Evolutionary conservation across 2,329 filamentous ascomycete genomes (phyloP), one percentile per base, ranked within the genome.

Genomic region (Nemania sp.): DNA sequence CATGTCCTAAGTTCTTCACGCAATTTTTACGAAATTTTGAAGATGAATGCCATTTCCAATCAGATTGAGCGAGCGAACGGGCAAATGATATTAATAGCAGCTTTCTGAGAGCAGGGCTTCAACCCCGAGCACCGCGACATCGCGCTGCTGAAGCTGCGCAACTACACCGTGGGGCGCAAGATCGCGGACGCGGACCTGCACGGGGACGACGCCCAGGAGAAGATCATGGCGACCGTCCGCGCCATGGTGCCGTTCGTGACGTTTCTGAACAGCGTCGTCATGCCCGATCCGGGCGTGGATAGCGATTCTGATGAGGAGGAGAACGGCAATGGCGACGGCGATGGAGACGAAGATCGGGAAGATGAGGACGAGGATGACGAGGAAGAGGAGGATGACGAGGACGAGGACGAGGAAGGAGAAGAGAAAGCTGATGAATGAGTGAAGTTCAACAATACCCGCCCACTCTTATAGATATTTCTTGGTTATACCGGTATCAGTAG

Each of bases 171-270:
- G 19, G 80, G 83, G 31, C 84, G 78, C 54, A 83, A 84, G 66
- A 72, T 96, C 30, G 69, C 78, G 11, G 90, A 92, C 64, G 72
- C 78, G 8, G 77, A 89, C 42, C 77, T 96, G 17, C 76, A 85
- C 30, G 77, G 79, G 40, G 74, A 81, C 41, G 75, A 83, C 64
- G 84, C 82, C 14, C 80, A 91, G 71, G 80, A 85, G 24, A 82
- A 81, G 65, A 78, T 96, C 47, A 77, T 79, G 46, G 77, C 81
- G 33, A 73, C 91, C 19, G 75, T 96, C 60, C 75, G 77, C 26
- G 79, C 83, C 46, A 82, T 96, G 80, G 83, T 84, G 58, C 86
- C 86, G 36, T 96, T 93, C 75, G 91, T 91, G 48, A 82, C 84
- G 24, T 89, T 88, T 70, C 70, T 91, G 56, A 91, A 91, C 65